Conservation (phyloP, 257 asterid species). For the Gardenia jasminoides region DNA sequence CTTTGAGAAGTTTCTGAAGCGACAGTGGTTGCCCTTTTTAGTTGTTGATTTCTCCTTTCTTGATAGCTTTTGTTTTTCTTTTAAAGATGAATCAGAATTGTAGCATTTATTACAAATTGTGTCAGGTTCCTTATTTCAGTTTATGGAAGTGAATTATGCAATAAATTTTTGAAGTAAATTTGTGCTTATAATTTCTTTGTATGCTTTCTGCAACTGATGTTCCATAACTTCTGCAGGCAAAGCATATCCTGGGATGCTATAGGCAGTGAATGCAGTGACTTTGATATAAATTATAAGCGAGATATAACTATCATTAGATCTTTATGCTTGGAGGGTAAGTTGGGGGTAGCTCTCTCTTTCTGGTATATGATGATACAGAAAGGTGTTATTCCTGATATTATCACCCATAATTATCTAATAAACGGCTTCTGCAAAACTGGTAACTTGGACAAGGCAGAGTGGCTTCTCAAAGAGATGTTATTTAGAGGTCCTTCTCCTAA, state of each 20-base stretch:
- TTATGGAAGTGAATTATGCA: background rate
- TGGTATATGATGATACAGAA: conserved; percentile 56
- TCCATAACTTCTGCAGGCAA: conserved; percentile 18
- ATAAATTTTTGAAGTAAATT: no score
- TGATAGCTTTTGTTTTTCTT: background rate
- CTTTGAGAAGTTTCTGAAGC: background rate
- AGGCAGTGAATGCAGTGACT: conserved; percentile 21
- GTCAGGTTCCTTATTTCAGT: background rate
- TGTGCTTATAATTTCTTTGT: conserved; percentile 1
- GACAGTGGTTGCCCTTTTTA: background rate
- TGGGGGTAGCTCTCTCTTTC: conserved; percentile 54
- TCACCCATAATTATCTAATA: conserved; percentile 68
- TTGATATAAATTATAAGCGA: conserved; percentile 25
- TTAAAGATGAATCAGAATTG: background rate
- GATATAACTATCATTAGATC: conserved; percentile 45
- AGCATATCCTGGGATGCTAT: conserved; percentile 34
- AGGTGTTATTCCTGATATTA: conserved; percentile 50
- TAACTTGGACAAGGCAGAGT: conserved; percentile 62
- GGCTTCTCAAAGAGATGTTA: conserved; percentile 62
- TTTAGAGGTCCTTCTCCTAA: conserved; percentile 66
- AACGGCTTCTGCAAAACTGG: conserved; percentile 73
- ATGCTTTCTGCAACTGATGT: background rate
- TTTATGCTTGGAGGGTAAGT: conserved; percentile 67
- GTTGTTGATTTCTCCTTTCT: background rate
- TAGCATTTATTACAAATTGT: background rate